A percentile compares a stretch with the other conserved stretches of the same genome.
Conservation (phyloP, 2,329 filamentous ascomycete genomes). For the Talaromyces sp. region DNA sequence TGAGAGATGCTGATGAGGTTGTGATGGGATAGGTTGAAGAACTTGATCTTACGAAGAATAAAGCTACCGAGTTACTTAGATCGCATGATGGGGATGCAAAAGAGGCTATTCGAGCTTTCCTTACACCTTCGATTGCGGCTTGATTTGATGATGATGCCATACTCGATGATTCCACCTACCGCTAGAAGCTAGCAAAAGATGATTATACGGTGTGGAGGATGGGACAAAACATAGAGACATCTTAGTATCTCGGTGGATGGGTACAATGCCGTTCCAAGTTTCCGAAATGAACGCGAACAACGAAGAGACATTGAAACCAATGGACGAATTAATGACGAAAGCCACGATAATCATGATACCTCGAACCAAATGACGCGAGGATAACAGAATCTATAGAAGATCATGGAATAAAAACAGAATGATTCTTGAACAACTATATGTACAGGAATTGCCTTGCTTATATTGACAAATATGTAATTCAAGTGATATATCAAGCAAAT, state of each 20-base stretch:
- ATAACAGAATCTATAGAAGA: neutral
- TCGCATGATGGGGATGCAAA: conserved; percentile 47
- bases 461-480: neutral
- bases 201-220: neutral
- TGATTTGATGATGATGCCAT: neutral
- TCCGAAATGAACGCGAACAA: neutral
- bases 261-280: too few species aligned
- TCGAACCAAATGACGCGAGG: neutral
- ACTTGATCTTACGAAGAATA: conserved; percentile 47
- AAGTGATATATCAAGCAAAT: neutral
- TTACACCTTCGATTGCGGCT: conserved; percentile 28
- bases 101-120: conserved; percentile 44
- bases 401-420: neutral
- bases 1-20: neutral
- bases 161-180: neutral
- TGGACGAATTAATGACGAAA: neutral
- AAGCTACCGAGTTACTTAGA: conserved; percentile 49
- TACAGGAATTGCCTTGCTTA: neutral
- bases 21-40: conserved; percentile 40
- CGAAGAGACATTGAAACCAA: neutral
- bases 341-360: neutral
- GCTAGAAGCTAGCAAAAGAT: neutral
- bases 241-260: too few species aligned
- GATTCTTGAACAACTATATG: neutral
- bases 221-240: too few species aligned